Conservation (phyloP, 192 early-diverging fungal genomes). For the Coemansia sp. region DNA sequence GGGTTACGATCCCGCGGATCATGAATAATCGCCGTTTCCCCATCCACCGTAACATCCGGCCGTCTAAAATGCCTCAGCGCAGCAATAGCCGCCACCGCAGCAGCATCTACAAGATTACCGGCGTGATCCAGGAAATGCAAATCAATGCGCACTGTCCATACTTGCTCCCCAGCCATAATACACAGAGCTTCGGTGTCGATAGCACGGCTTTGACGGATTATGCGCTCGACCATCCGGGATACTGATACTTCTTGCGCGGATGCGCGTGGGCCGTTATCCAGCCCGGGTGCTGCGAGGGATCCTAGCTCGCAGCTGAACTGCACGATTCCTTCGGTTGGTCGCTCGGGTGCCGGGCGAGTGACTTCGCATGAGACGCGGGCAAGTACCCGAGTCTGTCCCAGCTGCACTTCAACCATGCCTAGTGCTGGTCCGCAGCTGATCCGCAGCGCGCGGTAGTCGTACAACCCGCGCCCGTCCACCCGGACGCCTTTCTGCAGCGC, state of each 20-base stretch:
- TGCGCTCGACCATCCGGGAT: slow-evolving; percentile 84
- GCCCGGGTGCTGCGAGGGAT: slow-evolving; percentile 76
- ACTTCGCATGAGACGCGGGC: slow-evolving; percentile 73
- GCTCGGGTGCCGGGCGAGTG: slow-evolving; percentile 67
- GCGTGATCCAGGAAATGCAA: slow-evolving; percentile 91
- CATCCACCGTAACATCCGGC: slow-evolving; percentile 95
- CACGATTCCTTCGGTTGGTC: slow-evolving; percentile 85
- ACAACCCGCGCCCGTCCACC: slow-evolving; percentile 74
- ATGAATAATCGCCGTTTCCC: slow-evolving; percentile 84
- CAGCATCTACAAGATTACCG: slow-evolving; percentile 92
- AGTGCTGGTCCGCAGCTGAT: slow-evolving; percentile 68
- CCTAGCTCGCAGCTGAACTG: slow-evolving; percentile 86
- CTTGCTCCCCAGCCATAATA: slow-evolving; percentile 93
- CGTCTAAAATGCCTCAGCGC: slow-evolving; percentile 88
- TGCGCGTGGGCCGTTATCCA: slow-evolving; percentile 62
- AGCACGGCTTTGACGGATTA: slow-evolving; percentile 77
- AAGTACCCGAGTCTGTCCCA: slow-evolving; percentile 80
- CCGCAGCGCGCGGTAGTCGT: slow-evolving; percentile 70
- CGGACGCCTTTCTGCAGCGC: slow-evolving; percentile 70
- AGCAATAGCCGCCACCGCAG: slow-evolving; percentile 84
- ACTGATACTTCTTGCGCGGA: slow-evolving; percentile 85
- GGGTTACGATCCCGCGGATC: slow-evolving; percentile 82
- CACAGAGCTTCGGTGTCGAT: slow-evolving; percentile 97
- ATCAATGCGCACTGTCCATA: slow-evolving; percentile 91
- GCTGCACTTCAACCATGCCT: slow-evolving; percentile 74